Base-by-base conservation (phyloP, 495 filamentous ascomycete genomes). In the Podospora comata region DNA sequence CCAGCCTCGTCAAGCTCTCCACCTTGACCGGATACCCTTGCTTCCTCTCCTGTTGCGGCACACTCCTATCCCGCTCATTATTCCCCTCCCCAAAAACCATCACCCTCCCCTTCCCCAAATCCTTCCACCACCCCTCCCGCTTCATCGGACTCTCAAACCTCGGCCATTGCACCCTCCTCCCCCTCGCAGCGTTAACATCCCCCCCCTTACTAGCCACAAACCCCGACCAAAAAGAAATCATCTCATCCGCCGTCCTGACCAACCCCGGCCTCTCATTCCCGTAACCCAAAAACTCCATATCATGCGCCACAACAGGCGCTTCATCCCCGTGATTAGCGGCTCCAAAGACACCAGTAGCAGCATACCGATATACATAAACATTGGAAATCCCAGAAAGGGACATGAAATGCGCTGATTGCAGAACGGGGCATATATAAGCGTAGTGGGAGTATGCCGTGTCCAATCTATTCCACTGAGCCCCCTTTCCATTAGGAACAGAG, bases 371-470 rank as follows among this genome's bases (percentile, higher is more conserved):
- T 0, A 89, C 76, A 32, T 86, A 87, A 0, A 88, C 84, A 0
- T 82, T 77, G 2, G 72, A 65, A 0, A 76, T 77, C 32, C 78
- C 72, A 5, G 84, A 79, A 0, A 84, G 79, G 34, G 84, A 39
- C 5, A 86, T 82, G 60, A 83, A 83, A 32, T 84, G 76, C 3
- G 85, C 87, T 2, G 87, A 86, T 69, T 89, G 86, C 2, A 88
- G 79, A 0, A 90, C 87, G 0, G 88, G 88, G 34, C 85, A 87
- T 54, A 88, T 85, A 65, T 90, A 90, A 0, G 87, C 87, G 74
- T 90, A 91, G 70, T 91, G 87, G 0, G 79, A 84, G 65, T 90
- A 91, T 0, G 85, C 86, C 30, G 86, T 84, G 67, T 89, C 87
- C 11, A 88, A 78, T 7, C 89, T 81, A 54, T 81, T 82, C 71